Evolutionary conservation across 768 basidiomycete species (phyloP).

Genomic region (Suillus spraguei): DNA sequence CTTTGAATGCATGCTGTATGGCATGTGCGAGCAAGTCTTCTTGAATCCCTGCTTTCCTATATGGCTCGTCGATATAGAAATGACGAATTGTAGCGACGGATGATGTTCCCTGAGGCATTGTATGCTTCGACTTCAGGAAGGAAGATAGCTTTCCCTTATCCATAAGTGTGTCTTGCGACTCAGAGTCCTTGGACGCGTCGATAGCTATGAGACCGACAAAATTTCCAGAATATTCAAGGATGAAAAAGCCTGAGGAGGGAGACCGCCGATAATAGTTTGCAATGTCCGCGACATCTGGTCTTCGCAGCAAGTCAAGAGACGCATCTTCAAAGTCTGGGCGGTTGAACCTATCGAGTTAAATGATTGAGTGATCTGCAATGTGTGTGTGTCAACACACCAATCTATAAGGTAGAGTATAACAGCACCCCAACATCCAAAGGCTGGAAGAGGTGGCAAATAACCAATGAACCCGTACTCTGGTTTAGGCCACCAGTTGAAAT

Average conservation of each 20-base stretch:
- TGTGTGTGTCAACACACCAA: conserved; percentile 50
- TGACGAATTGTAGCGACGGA: conserved; percentile 69
- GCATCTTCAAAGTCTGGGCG: conserved; percentile 65
- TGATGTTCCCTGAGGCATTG: conserved; percentile 40
- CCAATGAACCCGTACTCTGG: conserved; percentile 43
- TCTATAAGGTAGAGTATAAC: conserved; percentile 69
- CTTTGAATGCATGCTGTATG: conserved; percentile 55
- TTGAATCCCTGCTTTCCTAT: conserved; percentile 57
- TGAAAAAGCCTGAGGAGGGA: conserved; percentile 68
- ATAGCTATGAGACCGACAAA: conserved; percentile 73
- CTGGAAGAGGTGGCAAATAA: conserved; percentile 64
- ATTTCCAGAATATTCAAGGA: conserved; percentile 58
- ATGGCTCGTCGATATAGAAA: conserved; percentile 71
- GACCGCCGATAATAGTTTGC: conserved; percentile 57
- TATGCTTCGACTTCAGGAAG: conserved; percentile 13
- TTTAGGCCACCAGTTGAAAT: conserved; percentile 71
- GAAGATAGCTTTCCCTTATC: conserved; percentile 26
- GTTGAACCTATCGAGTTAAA: conserved; percentile 55
- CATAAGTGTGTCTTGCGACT: conserved; percentile 29
- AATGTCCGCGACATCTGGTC: conserved; percentile 57
- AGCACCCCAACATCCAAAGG: conserved; percentile 63
- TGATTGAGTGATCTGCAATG: conserved; percentile 4
- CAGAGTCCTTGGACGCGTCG: conserved; percentile 56
- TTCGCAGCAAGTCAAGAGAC: conserved; percentile 52
- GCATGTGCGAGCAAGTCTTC: conserved; percentile 68